These are phyloP conservation scores for Nothophytophthora sp. DNA, from an alignment of 352 stramenopile species.

Conservation along the genomic window DNA sequence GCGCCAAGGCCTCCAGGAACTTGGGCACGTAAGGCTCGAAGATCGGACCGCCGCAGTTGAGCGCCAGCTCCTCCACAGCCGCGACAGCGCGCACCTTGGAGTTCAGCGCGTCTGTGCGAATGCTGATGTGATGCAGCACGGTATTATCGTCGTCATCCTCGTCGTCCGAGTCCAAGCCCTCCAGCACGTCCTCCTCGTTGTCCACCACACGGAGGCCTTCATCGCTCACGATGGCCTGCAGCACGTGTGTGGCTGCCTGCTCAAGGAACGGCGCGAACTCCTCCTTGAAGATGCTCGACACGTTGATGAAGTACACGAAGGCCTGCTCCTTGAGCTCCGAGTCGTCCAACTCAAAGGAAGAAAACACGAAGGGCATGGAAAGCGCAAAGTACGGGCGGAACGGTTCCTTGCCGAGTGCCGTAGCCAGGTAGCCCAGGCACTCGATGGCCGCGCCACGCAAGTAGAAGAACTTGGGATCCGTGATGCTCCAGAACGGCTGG, in stretches of 20 bases:
- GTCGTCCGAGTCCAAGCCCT: constrained; percentile 80
- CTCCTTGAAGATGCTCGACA: constrained; percentile 97
- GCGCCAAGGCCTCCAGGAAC: constrained; percentile 79
- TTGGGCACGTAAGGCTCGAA: constrained; percentile 87
- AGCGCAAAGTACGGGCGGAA: constrained; percentile 95
- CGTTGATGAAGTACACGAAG: constrained; percentile 98
- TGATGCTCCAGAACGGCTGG: constrained; percentile 90
- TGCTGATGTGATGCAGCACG: constrained; percentile 80
- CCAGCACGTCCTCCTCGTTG: constrained; percentile 69
- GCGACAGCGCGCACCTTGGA: constrained; percentile 83
- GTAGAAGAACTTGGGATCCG: constrained; percentile 93
- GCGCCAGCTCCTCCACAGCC: constrained; percentile 81
- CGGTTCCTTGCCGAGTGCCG: constrained; percentile 94
- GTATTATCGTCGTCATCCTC: constrained; percentile 76
- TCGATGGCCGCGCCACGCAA: constrained; percentile 96
- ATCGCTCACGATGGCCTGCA: constrained; percentile 74
- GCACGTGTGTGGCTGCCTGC: constrained; percentile 65
- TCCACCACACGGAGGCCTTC: constrained; percentile 76
- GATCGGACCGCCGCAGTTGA: constrained; percentile 70
- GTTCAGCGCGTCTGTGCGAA: constrained; percentile 85
- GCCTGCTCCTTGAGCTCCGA: constrained; percentile 98
- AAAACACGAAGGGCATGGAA: constrained; percentile 95
- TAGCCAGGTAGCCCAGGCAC: constrained; percentile 98
- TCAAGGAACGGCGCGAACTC: constrained; percentile 96
- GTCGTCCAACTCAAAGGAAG: constrained; percentile 92